Base-by-base conservation (phyloP, 179 eudicot species). In the Gypsophila paniculata region DNA sequence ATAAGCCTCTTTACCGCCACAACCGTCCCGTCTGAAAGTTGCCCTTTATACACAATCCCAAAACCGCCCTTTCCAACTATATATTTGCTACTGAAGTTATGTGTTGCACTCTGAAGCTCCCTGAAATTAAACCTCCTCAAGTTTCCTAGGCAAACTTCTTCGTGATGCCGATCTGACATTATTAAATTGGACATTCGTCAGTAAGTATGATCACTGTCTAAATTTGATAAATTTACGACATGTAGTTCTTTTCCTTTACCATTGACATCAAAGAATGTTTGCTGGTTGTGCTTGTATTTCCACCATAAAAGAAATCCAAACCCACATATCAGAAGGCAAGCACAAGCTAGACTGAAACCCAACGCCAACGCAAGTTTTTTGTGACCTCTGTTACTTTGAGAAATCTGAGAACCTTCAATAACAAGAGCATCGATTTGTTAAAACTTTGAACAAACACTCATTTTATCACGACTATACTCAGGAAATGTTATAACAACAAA, bases 1-100 rank as follows among this genome's bases (percentile, higher is more conserved):
- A 82, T 90, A 29, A 91, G 91, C 82, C 96, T 84, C 77, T 91
- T 91, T 3, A 91, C 97, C 4, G 96, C 97, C 6, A 91, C 90
- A 68, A 83, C 25, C 5, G 90, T 81, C 39, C 96, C 93, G 80
- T 91, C 97, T 17, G 74, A 78, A 68, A 91, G 88, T 55, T 58
- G 73, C 26, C 97, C 97, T 81, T 80, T 91, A 80, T 91, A 91
- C 26, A 91, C 97, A 26, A 78, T 83, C 58, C 97, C 97, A 42
- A 88, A 91, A n/a, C 97, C 97, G 8, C 97, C 97, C 61, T 85
- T 91, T 34, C 97, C 96, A n/a, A 91, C 73, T 69, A 91, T 82
- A 80, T 90, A 83, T 79, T 91, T 91, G 86, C 82, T 85, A 71
- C 87, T 86, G 82, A 91, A 91, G 83, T 87, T 86, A 81, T 79